Conservation (phyloP, 2,329 filamentous ascomycete species). For the Fusarium neocosmosporiellum region DNA sequence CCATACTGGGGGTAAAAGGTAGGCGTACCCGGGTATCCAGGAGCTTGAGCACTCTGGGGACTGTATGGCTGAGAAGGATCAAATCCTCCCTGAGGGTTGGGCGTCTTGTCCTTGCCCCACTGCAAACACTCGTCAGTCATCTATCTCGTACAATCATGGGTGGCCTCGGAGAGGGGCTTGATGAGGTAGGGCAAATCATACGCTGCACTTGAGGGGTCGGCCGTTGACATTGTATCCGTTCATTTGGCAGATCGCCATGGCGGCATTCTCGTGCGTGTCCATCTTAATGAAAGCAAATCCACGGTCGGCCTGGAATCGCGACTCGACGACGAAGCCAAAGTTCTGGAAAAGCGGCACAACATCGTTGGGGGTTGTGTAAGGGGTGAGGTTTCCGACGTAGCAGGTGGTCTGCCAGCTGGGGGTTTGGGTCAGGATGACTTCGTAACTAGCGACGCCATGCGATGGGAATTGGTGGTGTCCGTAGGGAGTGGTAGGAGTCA, state of each 20-base stretch:
- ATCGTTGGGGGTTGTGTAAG: constrained; percentile 96
- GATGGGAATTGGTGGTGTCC: constrained; percentile 98
- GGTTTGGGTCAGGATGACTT: constrained; percentile 95
- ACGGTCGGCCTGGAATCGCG: constrained; percentile 96
- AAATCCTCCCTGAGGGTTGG: constrained; percentile 75
- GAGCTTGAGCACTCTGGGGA: constrained; percentile 79
- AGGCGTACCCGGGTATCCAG: constrained; percentile 81
- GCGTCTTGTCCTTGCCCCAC: constrained; percentile 99
- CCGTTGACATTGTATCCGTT: constrained; percentile 99
- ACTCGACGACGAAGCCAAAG: constrained; percentile 97
- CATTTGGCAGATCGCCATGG: constrained; percentile 97
- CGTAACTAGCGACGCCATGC: constrained; percentile 95
- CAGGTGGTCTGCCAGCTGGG: constrained; percentile 98
- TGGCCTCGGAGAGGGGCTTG: background rate
- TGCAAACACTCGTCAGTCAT: constrained; percentile 54
- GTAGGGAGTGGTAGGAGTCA: constrained; percentile 96
- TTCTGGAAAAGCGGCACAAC: constrained; percentile 98
- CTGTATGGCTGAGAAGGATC: constrained; percentile 79
- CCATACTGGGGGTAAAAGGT: constrained; percentile 96
- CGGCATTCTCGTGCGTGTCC: constrained; percentile 97
- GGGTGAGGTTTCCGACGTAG: constrained; percentile 97
- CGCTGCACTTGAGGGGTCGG: constrained; percentile 96
- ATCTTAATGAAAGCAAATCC: constrained; percentile 99
- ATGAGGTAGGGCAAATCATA: constrained; percentile 64
- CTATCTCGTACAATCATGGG: background rate